A percentile compares a stretch with the other conserved stretches of the same genome.
phyloP scores from a whole-genome alignment of 495 filamentous ascomycete genomes.

The Podospora didyma region DNA sequence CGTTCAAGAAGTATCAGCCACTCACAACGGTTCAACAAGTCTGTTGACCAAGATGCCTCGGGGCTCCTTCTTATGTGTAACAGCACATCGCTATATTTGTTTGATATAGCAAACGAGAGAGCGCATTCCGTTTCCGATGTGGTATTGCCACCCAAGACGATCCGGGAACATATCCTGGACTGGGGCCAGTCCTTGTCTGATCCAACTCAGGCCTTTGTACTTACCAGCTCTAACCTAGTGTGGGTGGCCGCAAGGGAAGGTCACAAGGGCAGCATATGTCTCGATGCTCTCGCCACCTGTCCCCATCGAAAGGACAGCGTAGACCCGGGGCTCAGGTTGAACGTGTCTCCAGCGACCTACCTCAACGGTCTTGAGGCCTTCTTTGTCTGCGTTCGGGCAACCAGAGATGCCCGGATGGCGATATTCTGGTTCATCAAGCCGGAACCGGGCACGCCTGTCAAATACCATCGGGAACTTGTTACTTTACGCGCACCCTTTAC shows the following conservation, averaged over 20 bases:
- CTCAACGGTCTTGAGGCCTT: conserved; percentile 17
- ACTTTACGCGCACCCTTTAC: conserved; percentile 8
- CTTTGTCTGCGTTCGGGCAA: conserved; percentile 25
- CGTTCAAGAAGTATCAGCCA: neutral
- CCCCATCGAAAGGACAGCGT: conserved; percentile 42
- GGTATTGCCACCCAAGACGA: conserved; percentile 2
- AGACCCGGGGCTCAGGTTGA: conserved; percentile 32
- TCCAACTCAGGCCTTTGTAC: conserved; percentile 49
- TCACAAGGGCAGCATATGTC: conserved; percentile 11
- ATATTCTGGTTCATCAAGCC: conserved; percentile 28
- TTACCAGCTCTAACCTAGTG: conserved; percentile 44
- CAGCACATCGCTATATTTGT: conserved; percentile 13
- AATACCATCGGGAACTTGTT: conserved; percentile 20
- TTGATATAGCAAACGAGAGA: conserved; percentile 12
- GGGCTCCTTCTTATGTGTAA: conserved; percentile 20
- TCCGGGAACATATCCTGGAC: conserved; percentile 51
- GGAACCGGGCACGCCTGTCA: conserved; percentile 11
- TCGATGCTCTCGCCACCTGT: conserved; percentile 33
- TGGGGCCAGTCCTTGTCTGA: conserved; percentile 44
- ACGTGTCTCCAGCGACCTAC: conserved; percentile 23
- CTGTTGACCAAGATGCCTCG: neutral
- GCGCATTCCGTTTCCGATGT: conserved; percentile 6
- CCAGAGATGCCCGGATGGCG: conserved; percentile 13
- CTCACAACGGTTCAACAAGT: neutral
- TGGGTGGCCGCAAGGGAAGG: conserved; percentile 24